Evolutionary conservation across 345 rosid species (phyloP).

Genomic region (Populus pruinosa): DNA sequence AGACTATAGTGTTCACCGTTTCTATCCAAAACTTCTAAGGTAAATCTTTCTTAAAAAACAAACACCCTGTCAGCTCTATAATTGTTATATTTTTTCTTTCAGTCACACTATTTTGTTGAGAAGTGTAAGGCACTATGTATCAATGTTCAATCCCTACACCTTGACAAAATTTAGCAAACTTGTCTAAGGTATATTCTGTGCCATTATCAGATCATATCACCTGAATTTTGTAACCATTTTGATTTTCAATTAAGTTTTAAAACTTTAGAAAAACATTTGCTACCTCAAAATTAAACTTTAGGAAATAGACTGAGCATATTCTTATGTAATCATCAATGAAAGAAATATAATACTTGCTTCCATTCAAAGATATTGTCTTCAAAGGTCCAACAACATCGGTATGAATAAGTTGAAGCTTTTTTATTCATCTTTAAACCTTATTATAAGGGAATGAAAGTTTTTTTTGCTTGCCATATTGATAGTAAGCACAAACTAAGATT

Average conservation of each 20-base stretch:
- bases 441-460: fast-evolving
- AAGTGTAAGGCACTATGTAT: background rate
- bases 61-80: background rate
- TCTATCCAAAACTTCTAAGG: background rate
- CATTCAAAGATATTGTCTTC: background rate
- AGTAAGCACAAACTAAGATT: too few relatives aligned
- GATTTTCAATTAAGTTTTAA: background rate
- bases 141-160: background rate
- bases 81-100: background rate
- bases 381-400: background rate
- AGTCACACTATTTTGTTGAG: background rate
- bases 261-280: background rate
- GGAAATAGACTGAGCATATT: background rate
- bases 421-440: too few relatives aligned
- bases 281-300: background rate
- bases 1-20: fast-evolving
- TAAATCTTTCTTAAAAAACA: background rate
- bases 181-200: background rate
- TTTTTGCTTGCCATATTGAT: too few relatives aligned
- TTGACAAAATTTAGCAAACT: background rate
- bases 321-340: background rate
- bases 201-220: background rate
- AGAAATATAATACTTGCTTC: background rate
- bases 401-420: too few relatives aligned
- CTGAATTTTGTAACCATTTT: background rate